These are phyloP conservation scores for Cardiospermum halicacabum DNA, from an alignment of 345 rosid species.

Conservation along the genomic window DNA sequence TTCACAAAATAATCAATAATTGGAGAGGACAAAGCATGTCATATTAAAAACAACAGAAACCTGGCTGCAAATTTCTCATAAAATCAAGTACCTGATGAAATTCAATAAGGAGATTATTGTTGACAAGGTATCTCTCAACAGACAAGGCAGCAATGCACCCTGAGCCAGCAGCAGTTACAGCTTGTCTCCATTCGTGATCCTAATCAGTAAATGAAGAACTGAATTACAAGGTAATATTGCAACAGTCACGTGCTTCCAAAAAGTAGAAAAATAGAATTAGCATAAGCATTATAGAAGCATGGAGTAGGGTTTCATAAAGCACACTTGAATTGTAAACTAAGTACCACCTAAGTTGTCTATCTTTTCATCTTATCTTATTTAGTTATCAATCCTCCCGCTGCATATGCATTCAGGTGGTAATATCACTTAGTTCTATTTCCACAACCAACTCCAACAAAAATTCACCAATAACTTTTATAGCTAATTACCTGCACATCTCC, in stretches of 20 bases:
- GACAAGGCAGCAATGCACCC: conserved; percentile 98
- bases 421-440: too few relatives aligned
- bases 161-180: conserved; percentile 93
- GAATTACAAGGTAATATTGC: neutral
- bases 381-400: too few relatives aligned
- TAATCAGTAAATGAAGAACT: conserved; percentile 17
- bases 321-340: neutral
- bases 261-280: neutral
- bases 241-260: neutral
- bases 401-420: too few relatives aligned
- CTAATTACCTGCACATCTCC: conserved; percentile 92
- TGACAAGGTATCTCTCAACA: conserved; percentile 87
- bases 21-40: conserved; percentile 4
- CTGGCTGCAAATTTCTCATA: neutral
- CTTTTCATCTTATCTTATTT: neutral
- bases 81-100: conserved; percentile 75
- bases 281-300: neutral
- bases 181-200: conserved; percentile 99
- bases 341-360: neutral
- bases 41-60: neutral
- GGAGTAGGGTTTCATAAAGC: conserved; percentile 1
- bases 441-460: too few relatives aligned
- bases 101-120: conserved; percentile 79
- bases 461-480: conserved; percentile 8
- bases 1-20: neutral